Evolutionary conservation across 352 stramenopile genomes (phyloP).

Genomic region (Salisapilia sapeloensis): DNA sequence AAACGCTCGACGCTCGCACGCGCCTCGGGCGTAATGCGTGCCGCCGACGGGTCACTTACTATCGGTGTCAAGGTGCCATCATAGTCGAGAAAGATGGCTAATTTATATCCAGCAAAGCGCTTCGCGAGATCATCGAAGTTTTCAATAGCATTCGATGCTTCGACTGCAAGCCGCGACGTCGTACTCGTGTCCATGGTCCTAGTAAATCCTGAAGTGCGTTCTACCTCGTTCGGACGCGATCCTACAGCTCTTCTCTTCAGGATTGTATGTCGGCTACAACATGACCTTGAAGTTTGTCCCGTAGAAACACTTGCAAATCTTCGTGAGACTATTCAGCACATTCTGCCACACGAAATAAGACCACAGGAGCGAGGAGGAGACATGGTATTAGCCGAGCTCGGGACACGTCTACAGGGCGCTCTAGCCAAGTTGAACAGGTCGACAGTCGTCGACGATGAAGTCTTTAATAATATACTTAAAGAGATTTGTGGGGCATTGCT

Average conservation of each 20-base stretch:
- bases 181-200: too few species aligned
- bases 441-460: constrained; percentile 82
- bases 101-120: constrained; percentile 28
- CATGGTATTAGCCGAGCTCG: constrained; percentile 84
- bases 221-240: too few species aligned
- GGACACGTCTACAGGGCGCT: constrained; percentile 73
- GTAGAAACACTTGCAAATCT: too few species aligned
- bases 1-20: constrained; percentile 62
- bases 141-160: constrained; percentile 47
- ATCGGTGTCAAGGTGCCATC: constrained; percentile 83
- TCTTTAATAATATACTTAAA: constrained; percentile 80
- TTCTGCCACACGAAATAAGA: too few species aligned
- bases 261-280: too few species aligned
- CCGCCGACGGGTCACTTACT: constrained; percentile 70
- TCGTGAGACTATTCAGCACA: too few species aligned
- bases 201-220: too few species aligned
- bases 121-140: constrained; percentile 43
- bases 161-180: constrained; percentile 43
- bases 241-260: too few species aligned
- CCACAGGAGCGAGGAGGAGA: too few species aligned
- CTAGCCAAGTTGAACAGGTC: constrained; percentile 78
- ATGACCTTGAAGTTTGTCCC: too few species aligned
- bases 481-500: constrained; percentile 84
- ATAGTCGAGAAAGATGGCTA: constrained; percentile 82
- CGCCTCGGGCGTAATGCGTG: constrained; percentile 43